Evolutionary conservation across 2,329 filamentous ascomycete species (phyloP), one percentile per base, ranked within the genome.

Genomic region (Amauroascus verrucosus): DNA sequence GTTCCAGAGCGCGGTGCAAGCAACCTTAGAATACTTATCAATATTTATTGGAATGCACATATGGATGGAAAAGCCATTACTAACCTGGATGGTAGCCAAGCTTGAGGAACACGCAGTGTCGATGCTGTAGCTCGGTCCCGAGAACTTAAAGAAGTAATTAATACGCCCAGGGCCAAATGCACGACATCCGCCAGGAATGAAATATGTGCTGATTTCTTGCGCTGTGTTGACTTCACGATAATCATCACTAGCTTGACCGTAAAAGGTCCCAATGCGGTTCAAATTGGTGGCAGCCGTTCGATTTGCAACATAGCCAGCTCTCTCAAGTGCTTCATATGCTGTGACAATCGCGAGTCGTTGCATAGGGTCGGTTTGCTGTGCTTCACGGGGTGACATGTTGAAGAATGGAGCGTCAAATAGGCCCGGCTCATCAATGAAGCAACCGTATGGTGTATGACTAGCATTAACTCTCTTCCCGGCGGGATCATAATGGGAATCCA

Each of bases 41-140:
- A 20, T 11, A 30, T 18, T 6, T 45, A 13, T n/a, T 9, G 14
- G 5, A n/a, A 16, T 30, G 5, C 41, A n/a, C n/a, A n/a, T 45
- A 43, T 22, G 18, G 16, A 4, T 4, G 4, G 20, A 26, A 16
- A 13, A 18, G 18, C 18, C 41, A 26, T 45, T 2, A 26, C 35
- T 18, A 7, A 38, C 35, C n/a, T 48, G 46, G 3, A 48, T 37
- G 7, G 46, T 24, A 2, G 84, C 83, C 8, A 86, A 75, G 58
- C 82, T 84, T 0, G 84, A 88, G 0, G 85, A 88, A 63, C 86
- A 89, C 3, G 85, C 86, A n/a, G 85, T 88, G 60, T 89, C 86
- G 45, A 88, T 75, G 50, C 79, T 85, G 63, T 81, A 83, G 22
- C 81, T 85, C 0, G 85, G 85, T 0, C 86, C 86, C 43, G 77